Conservation (phyloP, 148 eudicot genomes). For the Dysphania ambrosioides region DNA sequence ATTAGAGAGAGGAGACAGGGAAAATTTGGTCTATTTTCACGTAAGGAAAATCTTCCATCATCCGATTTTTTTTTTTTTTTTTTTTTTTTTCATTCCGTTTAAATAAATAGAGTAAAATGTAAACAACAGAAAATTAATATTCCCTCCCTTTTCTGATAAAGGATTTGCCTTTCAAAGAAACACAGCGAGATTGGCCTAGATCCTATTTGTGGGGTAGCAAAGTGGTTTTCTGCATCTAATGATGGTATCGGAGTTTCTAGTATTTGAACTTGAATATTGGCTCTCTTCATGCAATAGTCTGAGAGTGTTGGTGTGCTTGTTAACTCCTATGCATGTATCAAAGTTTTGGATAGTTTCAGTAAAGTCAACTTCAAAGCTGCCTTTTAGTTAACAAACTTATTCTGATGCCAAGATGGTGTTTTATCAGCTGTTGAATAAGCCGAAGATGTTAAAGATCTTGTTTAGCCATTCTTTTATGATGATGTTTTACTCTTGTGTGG, state of each 20-base stretch:
- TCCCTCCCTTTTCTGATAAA: too few species aligned
- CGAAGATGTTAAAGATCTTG: background rate
- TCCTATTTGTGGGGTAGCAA: background rate
- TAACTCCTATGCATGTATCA: background rate
- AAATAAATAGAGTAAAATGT: too few species aligned
- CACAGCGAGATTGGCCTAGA: background rate
- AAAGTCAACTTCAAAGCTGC: background rate
- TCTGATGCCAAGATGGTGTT: background rate
- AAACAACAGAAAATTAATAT: too few species aligned
- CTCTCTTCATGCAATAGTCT: background rate
- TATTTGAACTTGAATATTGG: background rate
- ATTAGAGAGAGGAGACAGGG: too few species aligned
- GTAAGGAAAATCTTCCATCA: too few species aligned
- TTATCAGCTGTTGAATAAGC: too few species aligned
- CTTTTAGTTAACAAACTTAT: background rate
- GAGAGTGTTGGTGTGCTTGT: constrained; percentile 1
- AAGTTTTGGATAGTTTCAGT: background rate
- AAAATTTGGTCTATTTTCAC: too few species aligned
- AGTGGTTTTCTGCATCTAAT: background rate
- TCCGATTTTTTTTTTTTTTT: too few species aligned
- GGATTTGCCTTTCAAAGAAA: too few species aligned
- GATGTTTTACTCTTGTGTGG: background rate
- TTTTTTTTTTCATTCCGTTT: too few species aligned
- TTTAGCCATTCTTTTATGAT: background rate
- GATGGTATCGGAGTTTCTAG: background rate